Base-by-base conservation (phyloP, 257 asterid genomes). In the Nemophila menziesii region DNA sequence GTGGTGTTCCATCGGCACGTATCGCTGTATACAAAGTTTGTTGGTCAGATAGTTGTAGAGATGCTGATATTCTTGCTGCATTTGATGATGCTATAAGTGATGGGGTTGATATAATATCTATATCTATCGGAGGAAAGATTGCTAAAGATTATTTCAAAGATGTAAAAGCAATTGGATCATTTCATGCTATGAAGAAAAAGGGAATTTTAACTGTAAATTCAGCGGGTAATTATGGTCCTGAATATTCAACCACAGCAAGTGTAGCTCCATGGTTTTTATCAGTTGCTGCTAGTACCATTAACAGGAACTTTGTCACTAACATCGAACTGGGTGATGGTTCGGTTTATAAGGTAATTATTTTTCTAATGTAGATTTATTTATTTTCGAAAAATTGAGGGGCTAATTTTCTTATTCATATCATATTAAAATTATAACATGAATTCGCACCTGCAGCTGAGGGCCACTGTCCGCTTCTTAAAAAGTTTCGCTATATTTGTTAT, bases 1-100 rank as follows among this genome's bases (percentile, higher is more conserved):
- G 97, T 18, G 77, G 82, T 93, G 97, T 94, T 5, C 95, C 97
- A 0, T 82, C 79, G 51, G 95, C 97, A 20, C 75, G 95, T 4
- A 65, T 87, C 16, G 97, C 97, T 1, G 89, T 66, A 16, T 87
- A 87, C 43, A 87, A 87, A 19, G 93, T 80, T 6, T 87, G 97
- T 46, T 87, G 97, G 97, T 44, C n/a, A 26, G 76, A 92, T 5
- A 94, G 94, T 0, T 86, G 97, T 65, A 77, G 68, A 61, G 97
- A 82, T 29, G 70, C 97, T 2, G 97, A 87, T 40, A 82, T 87
- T 4, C 80, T 87, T 20, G 95, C 97, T 0, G 97, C 95, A 5
- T 82, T 87, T 27, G 97, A 82, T 33, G 63, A 80, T 9, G 95
- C 97, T 5, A 83, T 77, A 0, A 66, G 78, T 2, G 97, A 87